Conservation (phyloP, 1,284 basidiomycete genomes). For the Austropuccinia psidii region DNA sequence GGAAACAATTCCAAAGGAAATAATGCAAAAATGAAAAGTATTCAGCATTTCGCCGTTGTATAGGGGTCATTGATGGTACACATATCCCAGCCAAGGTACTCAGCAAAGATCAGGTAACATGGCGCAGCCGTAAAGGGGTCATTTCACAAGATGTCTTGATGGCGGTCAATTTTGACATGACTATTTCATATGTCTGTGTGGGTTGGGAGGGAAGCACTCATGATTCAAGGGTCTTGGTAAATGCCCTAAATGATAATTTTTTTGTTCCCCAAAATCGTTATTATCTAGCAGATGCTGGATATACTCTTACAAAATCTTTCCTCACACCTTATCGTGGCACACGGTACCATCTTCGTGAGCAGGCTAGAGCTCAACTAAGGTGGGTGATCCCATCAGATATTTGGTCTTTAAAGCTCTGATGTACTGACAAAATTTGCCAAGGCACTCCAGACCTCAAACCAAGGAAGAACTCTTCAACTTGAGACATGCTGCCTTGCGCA, state of each 20-base stretch:
- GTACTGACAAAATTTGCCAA: neutral
- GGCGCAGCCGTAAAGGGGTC: conserved; percentile 44
- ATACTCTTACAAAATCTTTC: neutral
- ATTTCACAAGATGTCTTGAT: conserved; percentile 46
- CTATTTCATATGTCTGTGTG: conserved; percentile 46
- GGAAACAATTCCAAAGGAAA: too few relatives aligned
- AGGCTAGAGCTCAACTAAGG: conserved; percentile 38
- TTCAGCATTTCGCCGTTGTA: conserved; percentile 43
- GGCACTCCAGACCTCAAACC: conserved; percentile 25
- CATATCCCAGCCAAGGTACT: conserved; percentile 38
- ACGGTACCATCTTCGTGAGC: conserved; percentile 49
- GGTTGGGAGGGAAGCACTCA: conserved; percentile 50
- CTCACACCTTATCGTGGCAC: conserved; percentile 47
- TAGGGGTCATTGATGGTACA: neutral
- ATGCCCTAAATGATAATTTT: conserved; percentile 44
- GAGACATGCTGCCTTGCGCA: conserved; percentile 32
- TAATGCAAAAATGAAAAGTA: neutral
- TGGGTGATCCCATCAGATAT: neutral
- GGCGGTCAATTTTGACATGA: conserved; percentile 44
- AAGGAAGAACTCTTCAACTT: conserved; percentile 38
- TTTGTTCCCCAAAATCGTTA: conserved; percentile 34
- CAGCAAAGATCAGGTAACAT: conserved; percentile 37
- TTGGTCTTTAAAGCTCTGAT: neutral
- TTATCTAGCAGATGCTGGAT: conserved; percentile 5
- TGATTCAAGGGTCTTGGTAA: conserved; percentile 44